Evolutionary conservation across 2,329 filamentous ascomycete species (phyloP), one percentile per base, ranked within the genome.

Genomic region (Meredithiella fracta): DNA sequence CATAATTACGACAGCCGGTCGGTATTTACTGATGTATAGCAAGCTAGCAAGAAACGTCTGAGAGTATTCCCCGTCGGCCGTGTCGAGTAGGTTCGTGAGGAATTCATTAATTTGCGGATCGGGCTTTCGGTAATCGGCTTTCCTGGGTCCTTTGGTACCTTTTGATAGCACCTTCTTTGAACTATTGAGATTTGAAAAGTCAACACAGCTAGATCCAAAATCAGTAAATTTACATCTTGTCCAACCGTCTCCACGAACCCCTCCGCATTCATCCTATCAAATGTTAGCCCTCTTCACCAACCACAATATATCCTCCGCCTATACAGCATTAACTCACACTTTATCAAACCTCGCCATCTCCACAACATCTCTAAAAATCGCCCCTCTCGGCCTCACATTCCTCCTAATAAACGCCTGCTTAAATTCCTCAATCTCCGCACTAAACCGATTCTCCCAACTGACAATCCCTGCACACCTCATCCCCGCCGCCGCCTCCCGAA

Each of bases 201-300:
- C 85, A 1, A 86, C 83, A 61, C 86, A 92, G 0, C 83, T 82
- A 44, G 83, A 86, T 0, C 86, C 86, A 5, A 82, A 82, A 90
- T 70, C 1, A 91, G 68, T 0, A 91, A 64, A 60, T 90, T 82
- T 1, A 80, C 66, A 9, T 74, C 63, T 0, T 65, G 66, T 0
- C 83, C 83, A 1, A 88, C 76, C 1, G 65, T 54, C 3, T 71
- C 71, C 51, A 73, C 67, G 6, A 75, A 74, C 3, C 85, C 85
- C 63, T 83, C 83, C 1, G 82, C 82, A 1, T 83, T 89, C 20
- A 75, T 80, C 1, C 78, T 81, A 42, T 20, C 5, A 29, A 38
- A 44, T 26, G 49, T 51, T 54, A 47, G 54, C 31, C 15, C 17
- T n/a, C n/a, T 11, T n/a, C n/a, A 14, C 20, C 40, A 17, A 17